Base-by-base conservation (phyloP, 2,329 filamentous ascomycete species). In the Torrubiellomyces zombiae region DNA sequence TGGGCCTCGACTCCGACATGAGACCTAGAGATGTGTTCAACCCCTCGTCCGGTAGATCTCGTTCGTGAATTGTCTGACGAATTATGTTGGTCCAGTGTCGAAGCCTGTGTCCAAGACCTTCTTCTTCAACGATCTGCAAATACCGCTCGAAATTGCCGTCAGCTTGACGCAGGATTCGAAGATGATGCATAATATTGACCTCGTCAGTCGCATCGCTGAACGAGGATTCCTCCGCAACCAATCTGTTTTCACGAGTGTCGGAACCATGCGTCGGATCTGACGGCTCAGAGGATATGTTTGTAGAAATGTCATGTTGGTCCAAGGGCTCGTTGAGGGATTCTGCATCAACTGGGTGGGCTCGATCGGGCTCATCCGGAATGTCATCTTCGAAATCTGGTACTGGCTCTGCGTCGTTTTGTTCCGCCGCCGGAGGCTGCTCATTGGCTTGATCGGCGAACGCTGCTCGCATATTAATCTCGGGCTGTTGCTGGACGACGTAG, bases 401-500 rank as follows among this genome's bases (percentile, higher is more conserved):
- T 9, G 19, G 26, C 6, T 37, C 35, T 6, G 28, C 34, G 14
- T 43, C 41, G 4, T 32, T 30, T 13, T 25, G 28, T 10, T 13
- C 22, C 15, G 37, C 37, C 5, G 22, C 25, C 4, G 34, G 29
- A 6, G 28, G 32, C 3, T 43, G 32, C 4, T 43, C 39, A 16
- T 50, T 43, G 18, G 47, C 48, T 9, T 41, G 40, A 6, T 57
- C 64, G 8, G 63, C 69, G 41, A 73, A 66, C 4, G 66, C 67
- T 7, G 65, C 75, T 1, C 72, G 75, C 58, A 89, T 75, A 40
- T 92, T 91, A 37, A 89, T 76, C 35, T 85, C 75, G 5, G 86
- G 89, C 44, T 98, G 89, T 47, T 98, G 89, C 47, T 98, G 89
- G 7, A 98, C 83, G 25, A 98, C 89, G 66, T 93, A 98, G 53